Conservation (phyloP, 179 eudicot genomes). For the Nepenthes alata region DNA sequence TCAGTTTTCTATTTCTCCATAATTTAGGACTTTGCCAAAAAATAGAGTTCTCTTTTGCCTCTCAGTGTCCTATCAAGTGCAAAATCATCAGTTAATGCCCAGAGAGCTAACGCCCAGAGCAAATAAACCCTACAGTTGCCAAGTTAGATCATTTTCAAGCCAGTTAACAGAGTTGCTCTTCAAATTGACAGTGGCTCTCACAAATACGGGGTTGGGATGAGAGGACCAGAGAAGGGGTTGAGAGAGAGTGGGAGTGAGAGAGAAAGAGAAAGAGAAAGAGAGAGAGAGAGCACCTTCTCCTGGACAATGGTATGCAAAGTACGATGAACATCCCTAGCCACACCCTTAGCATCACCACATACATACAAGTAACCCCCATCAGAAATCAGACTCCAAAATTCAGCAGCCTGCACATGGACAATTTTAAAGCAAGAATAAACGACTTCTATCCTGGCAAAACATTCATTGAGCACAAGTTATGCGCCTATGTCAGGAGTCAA, state of each 20-base stretch:
- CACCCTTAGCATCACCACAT: constrained; percentile 91
- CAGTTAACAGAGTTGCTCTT: too few relatives aligned
- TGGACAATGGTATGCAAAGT: constrained; percentile 70
- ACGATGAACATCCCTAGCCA: constrained; percentile 85
- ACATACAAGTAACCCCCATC: constrained; percentile 68
- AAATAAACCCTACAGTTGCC: too few relatives aligned
- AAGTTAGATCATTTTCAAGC: background rate
- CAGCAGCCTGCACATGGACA: constrained; percentile 33
- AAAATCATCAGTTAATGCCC: too few relatives aligned
- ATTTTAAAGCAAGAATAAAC: background rate
- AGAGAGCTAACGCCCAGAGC: too few relatives aligned
- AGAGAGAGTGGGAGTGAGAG: background rate
- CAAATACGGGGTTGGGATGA: background rate
- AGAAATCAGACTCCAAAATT: constrained; percentile 52
- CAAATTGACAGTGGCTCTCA: too few relatives aligned
- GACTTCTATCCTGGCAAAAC: background rate
- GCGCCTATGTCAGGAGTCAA: background rate
- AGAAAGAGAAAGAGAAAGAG: background rate
- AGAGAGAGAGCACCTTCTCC: constrained; percentile 50
- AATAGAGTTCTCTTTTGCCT: too few relatives aligned
- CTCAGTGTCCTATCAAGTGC: too few relatives aligned
- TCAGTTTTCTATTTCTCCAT: too few relatives aligned
- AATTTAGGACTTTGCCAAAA: too few relatives aligned
- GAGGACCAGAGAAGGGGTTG: too few relatives aligned
- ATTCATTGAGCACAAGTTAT: background rate